A percentile compares a stretch with the other conserved stretches of the same genome.
Conservation (phyloP, 331 rosid species). For the Quercus tomentella region DNA sequence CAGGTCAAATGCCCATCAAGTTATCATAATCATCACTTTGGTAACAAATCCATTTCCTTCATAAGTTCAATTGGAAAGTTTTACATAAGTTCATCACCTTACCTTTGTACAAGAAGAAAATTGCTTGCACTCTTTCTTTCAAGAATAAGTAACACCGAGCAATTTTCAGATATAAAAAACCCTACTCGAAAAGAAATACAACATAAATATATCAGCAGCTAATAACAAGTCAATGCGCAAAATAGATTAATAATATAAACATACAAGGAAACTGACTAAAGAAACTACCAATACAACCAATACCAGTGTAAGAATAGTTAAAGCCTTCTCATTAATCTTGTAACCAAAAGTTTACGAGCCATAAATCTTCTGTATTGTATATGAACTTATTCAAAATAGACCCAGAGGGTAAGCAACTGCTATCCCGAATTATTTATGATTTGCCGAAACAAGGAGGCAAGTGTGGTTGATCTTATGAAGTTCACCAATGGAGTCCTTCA, state of each 20-base stretch:
- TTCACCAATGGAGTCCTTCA: too few species aligned
- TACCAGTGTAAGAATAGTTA: neutral
- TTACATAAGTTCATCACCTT: conserved; percentile 5
- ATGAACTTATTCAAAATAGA: neutral
- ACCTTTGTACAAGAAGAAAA: conserved; percentile 65
- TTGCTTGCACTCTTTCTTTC: conserved; percentile 57
- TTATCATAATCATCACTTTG: neutral
- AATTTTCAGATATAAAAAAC: conserved; percentile 50
- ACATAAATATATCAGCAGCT: conserved; percentile 5
- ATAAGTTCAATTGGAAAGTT: neutral
- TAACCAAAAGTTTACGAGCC: neutral
- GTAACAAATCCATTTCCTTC: neutral
- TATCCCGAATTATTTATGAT: too few species aligned
- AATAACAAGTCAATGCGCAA: neutral
- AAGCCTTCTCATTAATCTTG: neutral
- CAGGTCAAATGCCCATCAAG: neutral
- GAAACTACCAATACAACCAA: neutral
- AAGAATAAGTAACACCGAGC: conserved; percentile 61
- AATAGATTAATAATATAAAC: neutral
- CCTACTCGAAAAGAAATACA: conserved; percentile 41
- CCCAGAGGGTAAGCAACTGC: neutral
- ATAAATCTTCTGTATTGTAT: neutral
- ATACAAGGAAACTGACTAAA: neutral
- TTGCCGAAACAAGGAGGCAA: too few species aligned
- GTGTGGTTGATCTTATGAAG: too few species aligned